Base-by-base conservation (phyloP, 2,329 filamentous ascomycete genomes). In the Parastagonospora nodorum region DNA sequence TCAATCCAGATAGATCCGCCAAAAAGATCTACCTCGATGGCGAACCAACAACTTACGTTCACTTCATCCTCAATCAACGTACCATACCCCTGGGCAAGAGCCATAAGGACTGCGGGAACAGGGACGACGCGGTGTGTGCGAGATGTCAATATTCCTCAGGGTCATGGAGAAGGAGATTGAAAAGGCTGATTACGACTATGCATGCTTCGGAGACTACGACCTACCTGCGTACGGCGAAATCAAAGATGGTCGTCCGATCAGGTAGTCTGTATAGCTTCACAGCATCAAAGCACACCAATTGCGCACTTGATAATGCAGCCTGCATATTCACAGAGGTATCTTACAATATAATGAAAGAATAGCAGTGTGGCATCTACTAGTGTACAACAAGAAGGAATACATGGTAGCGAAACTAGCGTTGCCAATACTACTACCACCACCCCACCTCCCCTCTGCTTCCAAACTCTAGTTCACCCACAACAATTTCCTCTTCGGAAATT, bases 81-180 rank as follows among this genome's bases (percentile, higher is more conserved):
- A 92, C 88, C 0, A 64, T 92, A 1, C 88, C 88, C 1, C 75
- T 92, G 0, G 86, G 88, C 6, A 72, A 72, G 51, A 90, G 85
- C 63, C 86, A 89, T 53, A 72, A 81, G 1, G 82, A 85, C 51
- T 92, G 89, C 61, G 87, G 83, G 1, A 67, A 79, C 9, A 75
- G 88, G 4, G 81, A 85, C 37, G 89, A 92, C 69, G 89, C n/a
- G 88, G 0, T 92, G 89, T n/a, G 88, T 92, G 89, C 67, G 88
- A 91, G 66, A 69, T 92, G 42, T 79, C 80, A 2, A 85, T 85
- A 0, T 91, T 92, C 63, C 64, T 92, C 37, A 70, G 82, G 53
- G 77, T 85, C 5, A 84, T 88, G 74, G 78, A 84, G 52, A 75
- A 74, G 53, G 85, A 85, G 78, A 69, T 83, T 31, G 78, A 75